Conservation (phyloP, 306 rosid genomes). For the Pterocarpus macrocarpus region DNA sequence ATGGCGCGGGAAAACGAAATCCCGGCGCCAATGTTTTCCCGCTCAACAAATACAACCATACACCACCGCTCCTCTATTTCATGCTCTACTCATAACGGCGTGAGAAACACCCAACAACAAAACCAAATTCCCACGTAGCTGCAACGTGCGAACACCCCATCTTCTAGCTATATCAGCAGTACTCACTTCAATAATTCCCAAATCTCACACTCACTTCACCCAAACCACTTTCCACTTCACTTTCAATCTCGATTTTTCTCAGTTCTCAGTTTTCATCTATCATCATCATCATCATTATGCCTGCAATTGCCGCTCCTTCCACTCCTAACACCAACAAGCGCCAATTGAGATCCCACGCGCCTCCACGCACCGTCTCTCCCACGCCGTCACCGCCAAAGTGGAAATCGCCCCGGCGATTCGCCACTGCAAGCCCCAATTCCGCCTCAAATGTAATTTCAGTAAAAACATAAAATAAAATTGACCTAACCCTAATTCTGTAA, state of each 20-base stretch:
- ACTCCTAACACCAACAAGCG: slow-evolving; percentile 38
- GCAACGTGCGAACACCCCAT: too few species aligned
- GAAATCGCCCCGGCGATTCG: slow-evolving; percentile 62
- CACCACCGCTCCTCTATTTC: too few species aligned
- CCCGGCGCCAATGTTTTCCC: slow-evolving; percentile 41
- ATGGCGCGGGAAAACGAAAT: slow-evolving; percentile 44
- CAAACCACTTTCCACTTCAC: too few species aligned
- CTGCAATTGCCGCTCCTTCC: background rate
- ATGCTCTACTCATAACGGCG: too few species aligned
- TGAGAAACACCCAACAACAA: too few species aligned
- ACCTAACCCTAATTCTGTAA: background rate
- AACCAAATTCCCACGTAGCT: too few species aligned
- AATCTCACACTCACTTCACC: too few species aligned
- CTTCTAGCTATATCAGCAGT: too few species aligned
- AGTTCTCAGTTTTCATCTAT: background rate
- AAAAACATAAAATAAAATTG: too few species aligned
- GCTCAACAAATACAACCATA: slow-evolving; percentile 6
- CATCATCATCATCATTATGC: slow-evolving; percentile 39
- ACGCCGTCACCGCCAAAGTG: slow-evolving; percentile 44
- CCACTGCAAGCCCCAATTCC: slow-evolving; percentile 42
- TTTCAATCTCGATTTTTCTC: too few species aligned
- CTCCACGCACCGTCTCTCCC: background rate
- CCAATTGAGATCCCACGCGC: slow-evolving; percentile 23
- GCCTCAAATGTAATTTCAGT: slow-evolving; percentile 41
- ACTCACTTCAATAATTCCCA: too few species aligned